These are phyloP conservation scores for Tetrapyrgos nigripes DNA, from an alignment of 1,284 basidiomycete species.

Conservation along the genomic window DNA sequence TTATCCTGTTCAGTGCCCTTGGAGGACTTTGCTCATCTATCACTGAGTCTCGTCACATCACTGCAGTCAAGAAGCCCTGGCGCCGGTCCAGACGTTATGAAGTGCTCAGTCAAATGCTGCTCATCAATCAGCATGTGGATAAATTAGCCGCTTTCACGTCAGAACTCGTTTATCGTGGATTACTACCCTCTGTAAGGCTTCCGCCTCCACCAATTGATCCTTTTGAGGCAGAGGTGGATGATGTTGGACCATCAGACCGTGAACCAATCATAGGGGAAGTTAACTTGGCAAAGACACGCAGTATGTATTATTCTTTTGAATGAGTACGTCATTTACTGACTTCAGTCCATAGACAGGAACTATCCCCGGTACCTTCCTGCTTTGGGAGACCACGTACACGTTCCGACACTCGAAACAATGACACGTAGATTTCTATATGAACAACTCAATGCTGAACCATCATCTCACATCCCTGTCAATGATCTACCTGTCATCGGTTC, in stretches of 20 bases:
- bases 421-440: conserved; percentile 21
- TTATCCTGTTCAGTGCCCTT: conserved; percentile 18
- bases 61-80: conserved; percentile 33
- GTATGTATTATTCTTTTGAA: neutral
- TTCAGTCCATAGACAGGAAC: neutral
- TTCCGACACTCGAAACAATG: conserved; percentile 9
- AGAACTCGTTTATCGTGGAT: neutral
- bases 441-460: conserved; percentile 12
- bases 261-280: conserved; percentile 5
- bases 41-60: too few relatives aligned
- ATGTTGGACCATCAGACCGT: conserved; percentile 7
- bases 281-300: conserved; percentile 5
- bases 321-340: neutral
- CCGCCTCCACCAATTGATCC: neutral
- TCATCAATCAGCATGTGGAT: conserved; percentile 25
- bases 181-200: neutral
- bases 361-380: conserved; percentile 5
- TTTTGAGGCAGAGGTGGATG: conserved; percentile 9
- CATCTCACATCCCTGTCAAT: neutral
- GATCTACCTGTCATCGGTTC: conserved; percentile 15
- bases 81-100: conserved; percentile 25
- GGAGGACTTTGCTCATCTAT: conserved; percentile 18
- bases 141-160: conserved; percentile 26
- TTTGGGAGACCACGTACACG: conserved; percentile 7
- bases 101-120: conserved; percentile 29